Base-by-base conservation (phyloP, 495 filamentous ascomycete species). In the Daldinia vernicosa region DNA sequence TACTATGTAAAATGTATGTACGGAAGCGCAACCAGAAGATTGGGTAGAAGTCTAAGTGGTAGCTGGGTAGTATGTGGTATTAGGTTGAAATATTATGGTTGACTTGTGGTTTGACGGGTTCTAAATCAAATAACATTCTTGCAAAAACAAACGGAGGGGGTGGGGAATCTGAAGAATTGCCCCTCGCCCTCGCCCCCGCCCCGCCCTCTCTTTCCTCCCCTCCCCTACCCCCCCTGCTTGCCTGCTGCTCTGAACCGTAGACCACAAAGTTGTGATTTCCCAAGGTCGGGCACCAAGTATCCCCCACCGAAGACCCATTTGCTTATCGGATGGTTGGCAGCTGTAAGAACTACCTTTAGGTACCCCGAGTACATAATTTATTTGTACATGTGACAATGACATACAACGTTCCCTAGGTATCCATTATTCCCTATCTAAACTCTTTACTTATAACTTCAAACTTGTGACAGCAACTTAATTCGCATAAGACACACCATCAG, bases 131-230 rank as follows among this genome's bases (percentile, higher is more conserved):
- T 63, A 69, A 51, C 60, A 67, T 27, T 60, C 45, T 43, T 60
- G 64, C 59, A 56, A 61, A 61, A 70, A 66, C 62, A 60, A 70
- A 65, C 62, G 67, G 67, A 70, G 67, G 67, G 67, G 67, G 67
- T 70, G 67, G 67, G 67, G 53, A 64, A 60, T 60, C 4, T 54
- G 47, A 64, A 61, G 67, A 70, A 61, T 70, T 70, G 67, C 67
- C 67, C 67, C 67, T 70, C 66, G 60, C 33, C 33, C 33, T 35
- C 3, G 33, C 33, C 66, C 66, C 53, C 60, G 43, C 43, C 43
- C 43, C 43, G 43, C 22, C 66, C 26, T 58, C 39, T 43, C 28
- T 47, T 33, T 52, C 28, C 50, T 17, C 15, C 3, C 40, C 40
- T 4, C 11, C 6, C n/a, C n/a, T 40, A 27, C 26, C 26, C 32